phyloP scores from a whole-genome alignment of 768 basidiomycete genomes.

The Leccinum aurantiacum region DNA sequence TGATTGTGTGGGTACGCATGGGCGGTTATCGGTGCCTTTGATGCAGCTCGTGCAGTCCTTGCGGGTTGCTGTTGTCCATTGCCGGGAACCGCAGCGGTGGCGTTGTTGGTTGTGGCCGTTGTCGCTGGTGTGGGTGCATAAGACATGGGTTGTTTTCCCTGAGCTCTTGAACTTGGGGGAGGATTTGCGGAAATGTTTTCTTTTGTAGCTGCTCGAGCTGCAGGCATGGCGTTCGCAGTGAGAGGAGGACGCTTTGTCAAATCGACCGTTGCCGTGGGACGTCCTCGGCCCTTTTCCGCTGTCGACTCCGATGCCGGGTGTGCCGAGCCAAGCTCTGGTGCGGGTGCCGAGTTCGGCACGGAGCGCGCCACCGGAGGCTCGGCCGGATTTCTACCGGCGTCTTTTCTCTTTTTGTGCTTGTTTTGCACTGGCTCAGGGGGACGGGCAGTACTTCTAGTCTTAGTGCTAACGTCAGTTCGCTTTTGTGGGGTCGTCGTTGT shows the following conservation, averaged over 20 bases:
- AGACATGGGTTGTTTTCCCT: slow-evolving; percentile 91
- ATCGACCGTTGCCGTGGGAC: slow-evolving; percentile 34
- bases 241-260: slow-evolving; percentile 41
- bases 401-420: slow-evolving; percentile 50
- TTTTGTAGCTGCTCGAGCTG: slow-evolving; percentile 40
- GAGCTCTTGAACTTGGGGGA: slow-evolving; percentile 77
- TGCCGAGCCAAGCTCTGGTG: slow-evolving; percentile 25
- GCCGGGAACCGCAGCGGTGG: slow-evolving; percentile 29
- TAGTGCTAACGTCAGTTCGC: slow-evolving; percentile 24
- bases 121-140: slow-evolving; percentile 41
- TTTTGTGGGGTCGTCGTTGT: slow-evolving; percentile 8
- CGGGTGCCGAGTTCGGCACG: slow-evolving; percentile 30
- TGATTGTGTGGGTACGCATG: slow-evolving; percentile 52
- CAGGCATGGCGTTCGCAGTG: slow-evolving; percentile 44
- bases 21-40: slow-evolving; percentile 56
- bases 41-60: slow-evolving; percentile 48
- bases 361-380: slow-evolving; percentile 25
- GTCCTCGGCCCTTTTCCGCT: slow-evolving; percentile 34
- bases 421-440: slow-evolving; percentile 24
- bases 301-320: slow-evolving; percentile 33
- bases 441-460: slow-evolving; percentile 29
- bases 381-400: slow-evolving; percentile 24
- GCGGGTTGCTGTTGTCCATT: slow-evolving; percentile 36
- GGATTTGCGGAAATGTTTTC: slow-evolving; percentile 38
- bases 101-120: slow-evolving; percentile 34